phyloP scores from a whole-genome alignment of 306 rosid genomes.

The Cotoneaster glaucophyllus region DNA sequence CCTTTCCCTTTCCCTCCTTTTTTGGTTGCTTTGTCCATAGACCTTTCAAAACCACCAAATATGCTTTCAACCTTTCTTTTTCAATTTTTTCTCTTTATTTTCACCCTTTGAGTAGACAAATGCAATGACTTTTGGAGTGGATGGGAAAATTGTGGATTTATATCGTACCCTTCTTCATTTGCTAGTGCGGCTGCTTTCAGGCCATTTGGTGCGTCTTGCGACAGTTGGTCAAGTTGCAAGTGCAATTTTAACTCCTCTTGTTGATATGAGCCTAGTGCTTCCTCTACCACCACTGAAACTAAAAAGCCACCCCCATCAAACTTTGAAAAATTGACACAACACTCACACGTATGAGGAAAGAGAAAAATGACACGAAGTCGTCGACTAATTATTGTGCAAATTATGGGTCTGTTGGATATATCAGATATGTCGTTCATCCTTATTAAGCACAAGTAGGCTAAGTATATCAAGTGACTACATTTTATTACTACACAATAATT shows the following conservation, averaged over 20 bases:
- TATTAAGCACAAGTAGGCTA: too few relatives aligned
- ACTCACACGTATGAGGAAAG: neutral
- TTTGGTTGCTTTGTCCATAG: neutral
- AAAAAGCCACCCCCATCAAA: neutral
- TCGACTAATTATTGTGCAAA: too few relatives aligned
- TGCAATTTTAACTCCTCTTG: neutral
- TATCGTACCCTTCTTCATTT: neutral
- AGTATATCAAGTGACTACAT: too few relatives aligned
- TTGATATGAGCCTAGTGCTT: neutral
- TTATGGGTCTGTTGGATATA: too few relatives aligned
- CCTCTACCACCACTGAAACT: too few relatives aligned
- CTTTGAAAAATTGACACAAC: neutral
- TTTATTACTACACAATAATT: too few relatives aligned
- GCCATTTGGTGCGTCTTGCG: neutral
- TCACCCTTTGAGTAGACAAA: neutral
- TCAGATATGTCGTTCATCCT: too few relatives aligned
- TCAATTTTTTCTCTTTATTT: too few relatives aligned
- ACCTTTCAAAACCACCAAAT: too few relatives aligned
- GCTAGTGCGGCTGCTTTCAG: neutral
- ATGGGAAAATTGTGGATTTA: neutral
- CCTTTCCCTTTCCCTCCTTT: too few relatives aligned
- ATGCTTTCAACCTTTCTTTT: too few relatives aligned
- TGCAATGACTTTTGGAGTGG: neutral
- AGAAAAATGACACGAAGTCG: neutral
- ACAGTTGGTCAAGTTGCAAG: neutral